Evolutionary conservation across 768 basidiomycete species (phyloP), one percentile per base, ranked within the genome.

Genomic region (Trichaptum fuscoviolaceum): DNA sequence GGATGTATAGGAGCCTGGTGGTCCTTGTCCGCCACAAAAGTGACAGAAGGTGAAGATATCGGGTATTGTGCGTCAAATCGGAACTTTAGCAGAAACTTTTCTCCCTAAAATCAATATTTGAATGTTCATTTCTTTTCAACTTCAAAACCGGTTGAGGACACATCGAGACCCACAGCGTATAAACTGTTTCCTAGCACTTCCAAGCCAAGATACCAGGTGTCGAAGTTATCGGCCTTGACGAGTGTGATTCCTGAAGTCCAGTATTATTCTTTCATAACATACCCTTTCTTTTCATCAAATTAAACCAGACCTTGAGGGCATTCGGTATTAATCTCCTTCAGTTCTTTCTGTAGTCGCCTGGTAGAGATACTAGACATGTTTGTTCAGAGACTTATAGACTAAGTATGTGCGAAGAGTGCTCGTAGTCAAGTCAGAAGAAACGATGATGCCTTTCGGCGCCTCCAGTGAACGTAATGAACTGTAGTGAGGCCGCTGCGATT

Each of bases 41-140:
- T 90, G 23, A 96, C 94, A 20, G 92, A 91, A 15, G 93, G 94
- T 1, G 92, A 86, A 12, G 91, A 89, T 70, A 96, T 95, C 0
- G 94, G 94, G 76, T 95, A 95, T 71, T 85, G 84, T 1, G 83
- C 42, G 69, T 93, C 91, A 74, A 96, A 96, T 71, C 89, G 84
- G 75, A 96, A 95, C 77, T 88, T 88, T 52, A 93, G 81, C 65
- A 85, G 88, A 75, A 92, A 89, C 64, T 82, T 83, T 78, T 95
- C 92, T 63, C 82, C 88, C 92, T 94, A 23, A 18, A 36, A 52
- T 15, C 2, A 52, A 52, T 15, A 12, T 4, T 30, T 30, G 30
- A 30, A 8, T 30, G 8, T 30, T 30, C 30, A 2, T 8, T 30
- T 30, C 30, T 3, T 30, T 30, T 30, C 4, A 30, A 30, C 30